Conservation (phyloP, 192 early-diverging fungal genomes). For the Podila horticola region DNA sequence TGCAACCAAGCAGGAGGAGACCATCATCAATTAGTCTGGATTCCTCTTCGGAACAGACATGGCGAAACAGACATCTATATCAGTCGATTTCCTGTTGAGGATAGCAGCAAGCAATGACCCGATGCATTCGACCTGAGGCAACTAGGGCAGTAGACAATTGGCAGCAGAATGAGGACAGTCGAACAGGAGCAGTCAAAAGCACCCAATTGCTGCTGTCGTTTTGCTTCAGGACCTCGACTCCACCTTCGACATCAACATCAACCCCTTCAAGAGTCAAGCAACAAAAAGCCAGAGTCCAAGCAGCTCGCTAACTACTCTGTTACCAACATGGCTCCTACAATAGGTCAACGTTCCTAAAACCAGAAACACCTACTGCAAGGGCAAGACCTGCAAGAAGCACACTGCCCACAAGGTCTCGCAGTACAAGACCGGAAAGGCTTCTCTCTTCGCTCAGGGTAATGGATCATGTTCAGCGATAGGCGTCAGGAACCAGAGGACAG, state of each 20-base stretch:
- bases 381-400: slow-evolving; percentile 97
- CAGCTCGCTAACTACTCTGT: not conserved
- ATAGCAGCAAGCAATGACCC: too few species aligned
- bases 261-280: not conserved
- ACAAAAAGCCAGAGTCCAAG: not conserved
- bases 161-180: too few species aligned
- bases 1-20: not conserved
- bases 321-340: not conserved
- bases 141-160: too few species aligned
- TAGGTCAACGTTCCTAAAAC: slow-evolving; percentile 99
- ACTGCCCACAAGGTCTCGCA: slow-evolving; percentile 99
- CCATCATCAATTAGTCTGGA: not conserved
- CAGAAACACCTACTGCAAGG: slow-evolving; percentile 99
- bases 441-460: slow-evolving; percentile 97
- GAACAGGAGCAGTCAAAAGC: too few species aligned
- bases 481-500: not conserved
- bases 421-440: slow-evolving; percentile 99
- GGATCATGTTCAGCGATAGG: not conserved
- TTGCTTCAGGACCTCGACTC: too few species aligned
- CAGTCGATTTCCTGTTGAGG: too few species aligned
- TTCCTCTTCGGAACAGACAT: not conserved
- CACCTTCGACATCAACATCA: not conserved
- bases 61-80: slow-evolving; percentile 8
- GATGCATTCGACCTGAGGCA: too few species aligned
- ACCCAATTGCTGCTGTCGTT: too few species aligned